These are phyloP conservation scores for Chenopodium quinoa DNA, from an alignment of 148 eudicot genomes.

Conservation along the genomic window DNA sequence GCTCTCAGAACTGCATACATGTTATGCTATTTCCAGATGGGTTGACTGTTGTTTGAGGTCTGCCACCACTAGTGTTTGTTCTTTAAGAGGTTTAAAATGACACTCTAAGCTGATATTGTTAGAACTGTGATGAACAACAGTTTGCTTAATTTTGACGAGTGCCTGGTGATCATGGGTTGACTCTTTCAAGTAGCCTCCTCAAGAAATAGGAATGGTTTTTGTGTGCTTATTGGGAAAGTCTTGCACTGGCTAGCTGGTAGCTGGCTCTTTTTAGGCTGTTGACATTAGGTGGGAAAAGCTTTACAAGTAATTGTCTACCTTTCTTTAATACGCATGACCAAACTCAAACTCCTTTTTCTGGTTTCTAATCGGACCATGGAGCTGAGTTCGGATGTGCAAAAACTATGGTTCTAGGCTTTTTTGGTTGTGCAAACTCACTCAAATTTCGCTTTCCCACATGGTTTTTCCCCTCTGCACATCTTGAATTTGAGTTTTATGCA, in stretches of 20 bases:
- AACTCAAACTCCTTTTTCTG: neutral
- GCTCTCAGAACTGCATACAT: neutral
- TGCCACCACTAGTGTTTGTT: neutral
- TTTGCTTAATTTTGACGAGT: neutral
- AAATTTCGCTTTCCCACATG: too few relatives aligned
- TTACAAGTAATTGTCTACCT: neutral
- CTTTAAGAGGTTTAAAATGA: neutral
- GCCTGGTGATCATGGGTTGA: neutral
- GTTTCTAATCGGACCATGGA: neutral
- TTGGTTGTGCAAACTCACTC: neutral
- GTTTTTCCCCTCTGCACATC: neutral
- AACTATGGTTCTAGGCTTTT: neutral
- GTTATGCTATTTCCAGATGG: neutral
- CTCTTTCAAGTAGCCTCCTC: neutral
- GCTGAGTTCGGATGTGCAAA: neutral
- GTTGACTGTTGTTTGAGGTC: neutral
- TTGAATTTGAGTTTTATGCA: neutral
- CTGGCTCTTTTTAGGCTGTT: neutral
- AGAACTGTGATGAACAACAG: neutral
- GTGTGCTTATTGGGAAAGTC: neutral
- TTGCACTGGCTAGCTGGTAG: neutral
- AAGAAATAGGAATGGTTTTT: neutral
- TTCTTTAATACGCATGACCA: neutral
- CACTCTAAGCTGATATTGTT: neutral
- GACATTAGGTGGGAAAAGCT: neutral